phyloP scores from a whole-genome alignment of 2,329 filamentous ascomycete genomes.

The Ophiostoma ips region DNA sequence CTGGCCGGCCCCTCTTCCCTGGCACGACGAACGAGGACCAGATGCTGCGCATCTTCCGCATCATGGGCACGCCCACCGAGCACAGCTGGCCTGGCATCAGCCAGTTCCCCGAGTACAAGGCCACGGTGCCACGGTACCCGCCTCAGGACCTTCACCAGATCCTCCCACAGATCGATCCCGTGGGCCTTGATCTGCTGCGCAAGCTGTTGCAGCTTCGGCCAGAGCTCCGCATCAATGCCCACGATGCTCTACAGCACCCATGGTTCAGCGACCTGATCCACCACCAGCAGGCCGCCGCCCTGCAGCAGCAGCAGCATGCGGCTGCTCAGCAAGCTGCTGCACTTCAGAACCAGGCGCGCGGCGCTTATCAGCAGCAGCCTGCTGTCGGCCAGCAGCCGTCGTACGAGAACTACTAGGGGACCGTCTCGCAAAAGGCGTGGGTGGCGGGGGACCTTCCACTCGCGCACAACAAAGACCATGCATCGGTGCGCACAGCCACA shows the following conservation, averaged over 20 bases:
- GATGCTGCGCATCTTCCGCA: conserved; percentile 88
- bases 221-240: conserved; percentile 78
- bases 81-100: conserved; percentile 91
- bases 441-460: too few relatives aligned
- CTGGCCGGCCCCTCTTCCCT: conserved; percentile 84
- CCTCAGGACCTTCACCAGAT: conserved; percentile 82
- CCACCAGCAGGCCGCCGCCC: conserved; percentile 25
- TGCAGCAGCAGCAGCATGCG: conserved; percentile 34
- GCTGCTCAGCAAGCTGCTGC: conserved; percentile 7
- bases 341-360: conserved; percentile 15
- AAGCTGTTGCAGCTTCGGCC: conserved; percentile 87
- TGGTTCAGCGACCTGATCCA: conserved; percentile 74
- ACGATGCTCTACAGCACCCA: conserved; percentile 73
- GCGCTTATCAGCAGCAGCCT: conserved; percentile 15
- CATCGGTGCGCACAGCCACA: too few relatives aligned
- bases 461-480: too few relatives aligned
- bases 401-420: conserved; percentile 17
- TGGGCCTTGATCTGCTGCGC: conserved; percentile 75
- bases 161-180: conserved; percentile 75
- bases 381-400: conserved; percentile 12
- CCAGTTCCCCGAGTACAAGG: conserved; percentile 94
- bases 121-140: conserved; percentile 84
- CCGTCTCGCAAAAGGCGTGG: background rate
- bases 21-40: conserved; percentile 98
- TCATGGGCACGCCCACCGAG: conserved; percentile 96